Evolutionary conservation across 1,284 basidiomycete species (phyloP).

Genomic region (Xerocomus amazonicus): DNA sequence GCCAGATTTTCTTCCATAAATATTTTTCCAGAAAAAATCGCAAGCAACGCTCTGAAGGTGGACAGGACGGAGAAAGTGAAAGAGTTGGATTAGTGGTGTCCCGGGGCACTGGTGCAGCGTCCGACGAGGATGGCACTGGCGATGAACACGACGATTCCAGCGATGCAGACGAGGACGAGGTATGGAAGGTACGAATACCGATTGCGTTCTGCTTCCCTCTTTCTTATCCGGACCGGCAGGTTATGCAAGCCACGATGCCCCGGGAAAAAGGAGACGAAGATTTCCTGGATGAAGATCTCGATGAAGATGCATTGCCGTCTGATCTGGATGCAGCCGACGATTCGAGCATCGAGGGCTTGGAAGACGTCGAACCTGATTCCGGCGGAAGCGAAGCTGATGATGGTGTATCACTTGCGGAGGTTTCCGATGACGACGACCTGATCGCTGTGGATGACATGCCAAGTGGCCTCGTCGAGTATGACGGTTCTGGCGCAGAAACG

Average conservation of each 20-base stretch:
- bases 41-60: conserved; percentile 39
- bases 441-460: conserved; percentile 55
- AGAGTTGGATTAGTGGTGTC: conserved; percentile 34
- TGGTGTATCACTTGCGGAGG: conserved; percentile 56
- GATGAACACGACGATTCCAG: conserved; percentile 44
- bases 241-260: conserved; percentile 82
- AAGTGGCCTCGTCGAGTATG: conserved; percentile 56
- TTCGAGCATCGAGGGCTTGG: conserved; percentile 31
- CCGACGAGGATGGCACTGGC: conserved; percentile 37
- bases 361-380: conserved; percentile 18
- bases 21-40: conserved; percentile 64
- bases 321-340: conserved; percentile 36
- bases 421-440: conserved; percentile 65
- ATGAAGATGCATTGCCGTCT: conserved; percentile 37
- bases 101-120: conserved; percentile 26
- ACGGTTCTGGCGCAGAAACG: conserved; percentile 44
- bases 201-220: not conserved
- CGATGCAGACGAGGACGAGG: conserved; percentile 61
- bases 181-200: conserved; percentile 70
- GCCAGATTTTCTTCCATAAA: conserved; percentile 64
- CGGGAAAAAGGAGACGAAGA: conserved; percentile 47
- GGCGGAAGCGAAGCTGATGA: conserved; percentile 29
- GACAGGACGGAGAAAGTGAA: conserved; percentile 31
- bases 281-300: conserved; percentile 36
- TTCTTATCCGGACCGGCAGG: conserved; percentile 42